Evolutionary conservation across 2,329 filamentous ascomycete genomes (phyloP).

Genomic region (Hansfordia pulvinata): DNA sequence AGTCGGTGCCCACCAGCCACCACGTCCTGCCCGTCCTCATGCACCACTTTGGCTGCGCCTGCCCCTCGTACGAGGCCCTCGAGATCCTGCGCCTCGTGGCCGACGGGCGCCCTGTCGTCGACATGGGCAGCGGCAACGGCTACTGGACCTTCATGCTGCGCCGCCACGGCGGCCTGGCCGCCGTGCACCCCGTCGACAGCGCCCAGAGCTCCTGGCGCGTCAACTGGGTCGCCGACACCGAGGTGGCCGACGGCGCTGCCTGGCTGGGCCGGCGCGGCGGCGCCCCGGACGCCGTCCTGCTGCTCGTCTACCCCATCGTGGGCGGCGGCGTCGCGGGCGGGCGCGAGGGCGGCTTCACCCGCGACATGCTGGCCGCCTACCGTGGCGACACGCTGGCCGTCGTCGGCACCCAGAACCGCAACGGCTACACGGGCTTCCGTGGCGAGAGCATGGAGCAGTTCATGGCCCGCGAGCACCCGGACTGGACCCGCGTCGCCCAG

Average conservation of each 20-base stretch:
- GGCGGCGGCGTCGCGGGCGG: constrained; percentile 50
- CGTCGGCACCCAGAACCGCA: constrained; percentile 61
- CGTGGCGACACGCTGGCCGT: constrained; percentile 52
- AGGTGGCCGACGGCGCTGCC: constrained; percentile 42
- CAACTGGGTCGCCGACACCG: constrained; percentile 54
- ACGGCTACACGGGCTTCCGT: constrained; percentile 60
- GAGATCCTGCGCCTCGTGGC: constrained; percentile 43
- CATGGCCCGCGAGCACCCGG: constrained; percentile 40
- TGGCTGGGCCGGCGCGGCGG: constrained; percentile 37
- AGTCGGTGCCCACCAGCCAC: constrained; percentile 42
- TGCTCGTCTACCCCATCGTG: constrained; percentile 63
- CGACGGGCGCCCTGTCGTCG: constrained; percentile 39
- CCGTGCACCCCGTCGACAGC: constrained; percentile 50
- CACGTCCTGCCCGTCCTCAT: constrained; percentile 61
- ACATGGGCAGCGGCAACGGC: constrained; percentile 59
- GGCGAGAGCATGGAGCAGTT: constrained; percentile 52
- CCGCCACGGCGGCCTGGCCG: constrained; percentile 34
- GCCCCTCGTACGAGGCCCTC: constrained; percentile 54
- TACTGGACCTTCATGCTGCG: constrained; percentile 67
- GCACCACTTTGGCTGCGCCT: constrained; percentile 66
- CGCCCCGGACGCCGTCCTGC: constrained; percentile 42
- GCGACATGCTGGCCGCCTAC: constrained; percentile 45
- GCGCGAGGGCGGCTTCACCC: constrained; percentile 50
- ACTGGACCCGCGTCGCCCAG: constrained; percentile 48
- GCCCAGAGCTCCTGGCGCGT: constrained; percentile 55